Base-by-base conservation (phyloP, 305 asterid genomes). In the Caryopteris hybrid region DNA sequence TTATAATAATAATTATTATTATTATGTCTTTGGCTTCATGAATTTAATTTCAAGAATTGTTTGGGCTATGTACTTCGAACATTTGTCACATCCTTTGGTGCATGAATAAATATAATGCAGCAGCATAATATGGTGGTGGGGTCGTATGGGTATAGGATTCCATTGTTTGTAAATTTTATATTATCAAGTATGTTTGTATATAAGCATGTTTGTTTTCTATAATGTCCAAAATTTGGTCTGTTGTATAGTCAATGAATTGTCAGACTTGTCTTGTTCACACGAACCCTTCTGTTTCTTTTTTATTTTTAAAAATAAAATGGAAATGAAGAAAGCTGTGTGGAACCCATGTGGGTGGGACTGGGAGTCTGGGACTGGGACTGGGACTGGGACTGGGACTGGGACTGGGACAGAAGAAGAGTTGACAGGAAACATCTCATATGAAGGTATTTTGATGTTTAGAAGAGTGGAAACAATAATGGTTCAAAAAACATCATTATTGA, bases 31-130 rank as follows among this genome's bases (percentile, higher is more conserved):
- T 56, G 66, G 65, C 70, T 59, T 42, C 69, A 29, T 43, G 33
- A 54, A 58, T 77, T 74, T 39, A 51, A 16, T 54, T 70, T 29
- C 55, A 54, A 55, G 75, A 55, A 21, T 36, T 29, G 61, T 72
- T 29, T 65, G 70, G 52, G 67, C 66, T 74, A 56, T 58, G 68
- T 65, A 79, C 67, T 65, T 52, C 47, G 50, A 59, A 54, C 42
- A 53, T 59, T 53, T 77, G 71, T 51, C 31, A 57, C 41, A 22
- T n/a, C 48, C 47, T 58, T 13, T 8, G 34, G 47, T 45, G 72
- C 1, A 0, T 31, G 61, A 75, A 78, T 78, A 67, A 41, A 22
- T 77, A 59, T 39, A 17, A 16, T 20, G 25, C 10, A 33, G 23
- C 56, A 56, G 7, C 41, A 13, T 36, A 2, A 43, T 27, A 45